These are phyloP conservation scores for Phytopythium ostracodes DNA, from an alignment of 352 stramenopile species.

Conservation along the genomic window DNA sequence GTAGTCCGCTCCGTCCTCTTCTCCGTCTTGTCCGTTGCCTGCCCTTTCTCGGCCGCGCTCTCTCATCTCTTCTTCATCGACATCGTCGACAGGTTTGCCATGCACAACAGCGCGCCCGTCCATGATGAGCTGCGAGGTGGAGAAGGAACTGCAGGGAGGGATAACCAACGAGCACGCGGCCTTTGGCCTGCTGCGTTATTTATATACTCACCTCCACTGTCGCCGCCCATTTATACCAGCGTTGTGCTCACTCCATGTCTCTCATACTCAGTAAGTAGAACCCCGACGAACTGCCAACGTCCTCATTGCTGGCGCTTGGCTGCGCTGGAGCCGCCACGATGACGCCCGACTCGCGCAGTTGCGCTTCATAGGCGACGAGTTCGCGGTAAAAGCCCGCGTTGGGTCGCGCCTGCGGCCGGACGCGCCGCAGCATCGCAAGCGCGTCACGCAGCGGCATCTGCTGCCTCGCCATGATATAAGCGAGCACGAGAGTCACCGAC, in stretches of 20 bases:
- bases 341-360: slow-evolving; percentile 7
- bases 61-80: background rate
- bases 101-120: background rate
- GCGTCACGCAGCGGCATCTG: slow-evolving; percentile 34
- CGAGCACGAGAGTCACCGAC: slow-evolving; percentile 63
- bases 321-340: background rate
- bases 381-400: slow-evolving; percentile 66
- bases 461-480: slow-evolving; percentile 47
- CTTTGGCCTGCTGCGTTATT: background rate
- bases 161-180: background rate
- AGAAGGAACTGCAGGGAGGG: background rate
- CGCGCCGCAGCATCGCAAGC: slow-evolving; percentile 29
- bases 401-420: slow-evolving; percentile 53
- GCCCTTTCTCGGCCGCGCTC: slow-evolving; percentile 5
- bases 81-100: background rate
- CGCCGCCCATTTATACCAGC: no score
- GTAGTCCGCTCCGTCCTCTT: background rate
- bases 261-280: background rate
- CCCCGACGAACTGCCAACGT: background rate
- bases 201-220: background rate
- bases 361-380: slow-evolving; percentile 35
- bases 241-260: background rate
- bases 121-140: background rate
- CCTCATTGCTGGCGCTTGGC: background rate
- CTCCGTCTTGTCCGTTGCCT: background rate